phyloP scores from a whole-genome alignment of 1,139 yeast genomes.

The Candida mesenterica region DNA sequence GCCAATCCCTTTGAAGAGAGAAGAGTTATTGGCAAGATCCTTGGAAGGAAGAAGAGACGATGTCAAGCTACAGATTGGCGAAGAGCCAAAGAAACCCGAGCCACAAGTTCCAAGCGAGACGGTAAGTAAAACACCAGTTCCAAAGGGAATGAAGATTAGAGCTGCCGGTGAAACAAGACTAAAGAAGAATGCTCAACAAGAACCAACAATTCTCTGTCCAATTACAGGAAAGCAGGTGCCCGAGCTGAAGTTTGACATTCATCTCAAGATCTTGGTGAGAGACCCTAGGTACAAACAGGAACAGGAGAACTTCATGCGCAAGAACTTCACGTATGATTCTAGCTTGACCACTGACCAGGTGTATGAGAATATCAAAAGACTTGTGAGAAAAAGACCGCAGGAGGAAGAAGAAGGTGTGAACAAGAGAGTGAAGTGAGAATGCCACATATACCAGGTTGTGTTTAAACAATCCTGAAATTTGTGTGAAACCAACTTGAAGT shows the following conservation, averaged over 20 bases:
- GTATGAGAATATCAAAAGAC: constrained; percentile 67
- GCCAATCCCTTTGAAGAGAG: constrained; percentile 58
- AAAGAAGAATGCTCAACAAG: constrained; percentile 28
- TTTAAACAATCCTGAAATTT: background rate
- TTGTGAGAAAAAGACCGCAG: constrained; percentile 40
- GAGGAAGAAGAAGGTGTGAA: constrained; percentile 12
- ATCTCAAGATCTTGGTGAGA: constrained; percentile 65
- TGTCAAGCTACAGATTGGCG: constrained; percentile 11
- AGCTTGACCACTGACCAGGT: constrained; percentile 71
- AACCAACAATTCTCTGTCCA: constrained; percentile 61
- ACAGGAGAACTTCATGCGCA: constrained; percentile 60
- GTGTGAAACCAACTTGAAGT: too few species aligned
- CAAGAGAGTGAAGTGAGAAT: constrained; percentile 13
- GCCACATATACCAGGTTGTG: background rate
- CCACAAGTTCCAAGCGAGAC: constrained; percentile 9
- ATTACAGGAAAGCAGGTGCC: constrained; percentile 69
- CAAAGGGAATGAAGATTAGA: constrained; percentile 61
- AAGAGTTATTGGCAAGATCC: constrained; percentile 62
- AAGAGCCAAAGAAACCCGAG: constrained; percentile 3
- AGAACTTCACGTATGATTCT: constrained; percentile 55
- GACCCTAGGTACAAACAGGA: constrained; percentile 81
- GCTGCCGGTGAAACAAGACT: constrained; percentile 69
- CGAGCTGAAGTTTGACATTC: constrained; percentile 70
- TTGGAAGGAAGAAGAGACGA: constrained; percentile 40
- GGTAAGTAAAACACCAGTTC: constrained; percentile 11